phyloP scores from a whole-genome alignment of 208 protist species.

The Spongospora subterranea region DNA sequence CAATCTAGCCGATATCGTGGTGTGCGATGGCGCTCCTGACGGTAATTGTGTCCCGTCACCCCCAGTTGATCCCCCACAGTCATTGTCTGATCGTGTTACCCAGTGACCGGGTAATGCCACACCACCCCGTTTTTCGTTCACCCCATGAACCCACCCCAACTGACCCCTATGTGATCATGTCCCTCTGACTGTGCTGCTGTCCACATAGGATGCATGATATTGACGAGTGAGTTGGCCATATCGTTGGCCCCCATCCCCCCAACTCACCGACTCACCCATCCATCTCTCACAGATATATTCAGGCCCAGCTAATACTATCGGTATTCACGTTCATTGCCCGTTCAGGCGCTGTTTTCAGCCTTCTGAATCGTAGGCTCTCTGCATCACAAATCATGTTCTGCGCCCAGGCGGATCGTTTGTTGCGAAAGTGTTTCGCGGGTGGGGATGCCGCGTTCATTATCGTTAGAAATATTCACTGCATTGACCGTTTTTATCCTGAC shows the following conservation, averaged over 20 bases:
- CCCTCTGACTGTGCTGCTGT: slow-evolving; percentile 7
- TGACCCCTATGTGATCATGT: not conserved
- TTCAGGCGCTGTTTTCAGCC: slow-evolving; percentile 56
- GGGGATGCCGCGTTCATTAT: slow-evolving; percentile 76
- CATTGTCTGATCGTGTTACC: not conserved
- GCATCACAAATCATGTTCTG: slow-evolving; percentile 95
- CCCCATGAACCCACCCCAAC: too few species aligned
- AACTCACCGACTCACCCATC: too few species aligned
- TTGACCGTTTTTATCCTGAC: not conserved
- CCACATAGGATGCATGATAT: slow-evolving; percentile 97
- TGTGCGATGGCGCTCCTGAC: slow-evolving; percentile 98
- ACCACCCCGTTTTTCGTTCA: too few species aligned
- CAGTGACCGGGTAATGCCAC: not conserved
- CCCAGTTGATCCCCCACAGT: not conserved
- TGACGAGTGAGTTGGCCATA: slow-evolving; percentile 85
- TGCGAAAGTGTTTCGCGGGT: slow-evolving; percentile 97
- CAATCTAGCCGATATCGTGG: slow-evolving; percentile 90
- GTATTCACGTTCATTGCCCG: slow-evolving; percentile 50
- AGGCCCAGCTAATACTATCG: slow-evolving; percentile 95
- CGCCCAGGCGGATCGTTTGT: slow-evolving; percentile 78
- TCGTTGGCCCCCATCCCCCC: slow-evolving; percentile 69
- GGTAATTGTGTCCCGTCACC: slow-evolving; percentile 69
- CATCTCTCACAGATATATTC: slow-evolving; percentile 75
- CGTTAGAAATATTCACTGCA: not conserved
- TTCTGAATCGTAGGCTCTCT: slow-evolving; percentile 82